Evolutionary conservation across 2,329 filamentous ascomycete genomes (phyloP).

Genomic region (Parascedosporium putredinis): DNA sequence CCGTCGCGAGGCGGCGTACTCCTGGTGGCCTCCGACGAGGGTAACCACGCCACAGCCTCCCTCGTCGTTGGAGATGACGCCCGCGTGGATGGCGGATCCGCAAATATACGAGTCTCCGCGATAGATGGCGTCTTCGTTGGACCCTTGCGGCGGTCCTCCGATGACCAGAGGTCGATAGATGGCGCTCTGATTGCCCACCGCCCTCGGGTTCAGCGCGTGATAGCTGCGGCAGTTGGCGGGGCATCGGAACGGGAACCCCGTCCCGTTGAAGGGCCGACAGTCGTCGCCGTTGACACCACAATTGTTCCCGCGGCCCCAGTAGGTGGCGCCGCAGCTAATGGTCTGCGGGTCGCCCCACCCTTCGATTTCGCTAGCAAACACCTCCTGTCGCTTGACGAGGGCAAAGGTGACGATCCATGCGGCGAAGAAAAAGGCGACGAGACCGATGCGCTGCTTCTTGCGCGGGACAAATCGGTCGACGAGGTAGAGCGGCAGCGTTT

Average conservation of each 20-base stretch:
- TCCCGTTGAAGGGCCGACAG: conserved; percentile 65
- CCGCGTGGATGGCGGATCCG: conserved; percentile 73
- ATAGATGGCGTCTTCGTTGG: conserved; percentile 50
- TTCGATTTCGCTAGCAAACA: conserved; percentile 47
- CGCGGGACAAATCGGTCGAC: conserved; percentile 53
- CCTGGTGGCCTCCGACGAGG: conserved; percentile 56
- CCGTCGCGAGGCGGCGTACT: conserved; percentile 53
- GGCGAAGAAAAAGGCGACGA: conserved; percentile 50
- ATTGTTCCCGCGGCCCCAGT: conserved; percentile 60
- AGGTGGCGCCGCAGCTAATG: conserved; percentile 57
- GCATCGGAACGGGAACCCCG: conserved; percentile 63
- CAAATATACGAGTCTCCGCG: conserved; percentile 86
- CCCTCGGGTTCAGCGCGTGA: conserved; percentile 59
- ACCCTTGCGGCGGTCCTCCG: conserved; percentile 47
- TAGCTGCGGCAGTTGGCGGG: conserved; percentile 60
- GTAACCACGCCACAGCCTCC: conserved; percentile 78
- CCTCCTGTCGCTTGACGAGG: conserved; percentile 55
- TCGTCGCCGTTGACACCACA: conserved; percentile 66
- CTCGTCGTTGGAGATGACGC: conserved; percentile 57
- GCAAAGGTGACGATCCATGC: conserved; percentile 62
- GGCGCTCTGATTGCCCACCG: conserved; percentile 60
- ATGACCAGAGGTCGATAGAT: conserved; percentile 56
- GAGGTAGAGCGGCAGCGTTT: conserved; percentile 54
- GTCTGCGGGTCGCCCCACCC: conserved; percentile 56
- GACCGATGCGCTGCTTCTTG: conserved; percentile 43